phyloP scores from a whole-genome alignment of 257 asterid species.

The Solanum paucissectum region DNA sequence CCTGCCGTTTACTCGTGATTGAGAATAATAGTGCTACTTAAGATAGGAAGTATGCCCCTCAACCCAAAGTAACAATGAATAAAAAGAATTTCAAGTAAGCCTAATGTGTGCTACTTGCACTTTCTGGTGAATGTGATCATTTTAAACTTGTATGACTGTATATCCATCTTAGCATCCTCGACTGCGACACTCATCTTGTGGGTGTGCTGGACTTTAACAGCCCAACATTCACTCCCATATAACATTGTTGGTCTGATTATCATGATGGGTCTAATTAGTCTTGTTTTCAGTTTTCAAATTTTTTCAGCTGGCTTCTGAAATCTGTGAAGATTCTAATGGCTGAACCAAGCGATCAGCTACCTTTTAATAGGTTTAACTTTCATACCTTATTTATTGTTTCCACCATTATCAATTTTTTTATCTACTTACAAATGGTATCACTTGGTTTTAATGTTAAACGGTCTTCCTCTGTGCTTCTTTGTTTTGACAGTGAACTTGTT shows the following conservation, averaged over 20 bases:
- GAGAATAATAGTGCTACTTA: background rate
- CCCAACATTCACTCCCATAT: background rate
- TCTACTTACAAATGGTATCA: background rate
- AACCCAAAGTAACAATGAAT: background rate
- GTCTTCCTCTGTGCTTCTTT: background rate
- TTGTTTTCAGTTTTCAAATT: constrained; percentile 75
- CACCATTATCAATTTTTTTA: background rate
- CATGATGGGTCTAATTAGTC: constrained; percentile 15
- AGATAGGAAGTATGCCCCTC: background rate
- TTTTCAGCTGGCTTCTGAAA: constrained; percentile 96
- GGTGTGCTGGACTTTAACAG: background rate
- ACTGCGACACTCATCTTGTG: background rate
- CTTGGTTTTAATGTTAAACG: background rate
- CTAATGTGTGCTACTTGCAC: background rate
- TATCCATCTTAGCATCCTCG: background rate
- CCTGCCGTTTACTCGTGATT: background rate
- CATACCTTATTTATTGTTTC: constrained; percentile 6
- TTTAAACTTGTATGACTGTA: background rate
- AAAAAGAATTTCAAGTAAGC: background rate
- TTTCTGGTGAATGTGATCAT: background rate
- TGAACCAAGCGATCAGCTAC: constrained; percentile 90
- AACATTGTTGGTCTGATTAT: background rate
- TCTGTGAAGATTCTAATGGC: constrained; percentile 86
- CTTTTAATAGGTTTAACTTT: constrained; percentile 77
- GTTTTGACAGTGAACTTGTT: constrained; percentile 75